Evolutionary conservation across 768 basidiomycete genomes (phyloP).

Genomic region (Antrodiella citrinella): DNA sequence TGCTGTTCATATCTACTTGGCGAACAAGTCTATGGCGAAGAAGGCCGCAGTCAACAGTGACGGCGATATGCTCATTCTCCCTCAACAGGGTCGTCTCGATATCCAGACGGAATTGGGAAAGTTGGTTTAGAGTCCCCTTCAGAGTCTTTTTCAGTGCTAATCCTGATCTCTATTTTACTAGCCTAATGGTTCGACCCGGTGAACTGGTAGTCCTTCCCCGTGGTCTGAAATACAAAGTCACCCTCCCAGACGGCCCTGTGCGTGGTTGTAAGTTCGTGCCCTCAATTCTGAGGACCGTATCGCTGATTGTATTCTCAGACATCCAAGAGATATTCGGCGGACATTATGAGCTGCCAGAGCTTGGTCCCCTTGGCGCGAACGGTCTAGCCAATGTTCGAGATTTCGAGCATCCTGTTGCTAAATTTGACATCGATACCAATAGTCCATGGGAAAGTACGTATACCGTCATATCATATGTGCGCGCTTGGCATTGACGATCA

Average conservation of each 20-base stretch:
- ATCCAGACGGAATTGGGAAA: slow-evolving; percentile 64
- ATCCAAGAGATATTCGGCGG: slow-evolving; percentile 58
- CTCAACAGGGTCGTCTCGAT: slow-evolving; percentile 56
- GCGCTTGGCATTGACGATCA: neutral
- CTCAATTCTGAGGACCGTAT: no score
- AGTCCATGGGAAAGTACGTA: slow-evolving; percentile 47
- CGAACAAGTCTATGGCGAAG: slow-evolving; percentile 52
- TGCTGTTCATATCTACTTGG: slow-evolving; percentile 55
- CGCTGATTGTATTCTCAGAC: slow-evolving; percentile 27
- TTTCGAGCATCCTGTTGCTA: slow-evolving; percentile 57
- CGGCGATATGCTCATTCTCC: slow-evolving; percentile 61
- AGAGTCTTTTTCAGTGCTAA: neutral
- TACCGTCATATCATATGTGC: no score
- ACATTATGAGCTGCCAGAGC: slow-evolving; percentile 55
- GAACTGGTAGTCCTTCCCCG: slow-evolving; percentile 60
- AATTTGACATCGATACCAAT: slow-evolving; percentile 54
- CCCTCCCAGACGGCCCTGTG: slow-evolving; percentile 49
- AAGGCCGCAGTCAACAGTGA: slow-evolving; percentile 56
- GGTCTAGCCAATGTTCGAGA: slow-evolving; percentile 61
- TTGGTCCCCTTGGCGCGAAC: slow-evolving; percentile 57
- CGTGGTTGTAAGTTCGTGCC: slow-evolving; percentile 43
- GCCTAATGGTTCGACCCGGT: slow-evolving; percentile 55
- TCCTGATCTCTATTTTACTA: slow-evolving; percentile 14
- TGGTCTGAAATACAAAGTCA: slow-evolving; percentile 58
- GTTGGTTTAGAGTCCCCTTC: slow-evolving; percentile 26